These are phyloP conservation scores for Malassezia nana DNA, from an alignment of 1,284 basidiomycete genomes.

Conservation along the genomic window DNA sequence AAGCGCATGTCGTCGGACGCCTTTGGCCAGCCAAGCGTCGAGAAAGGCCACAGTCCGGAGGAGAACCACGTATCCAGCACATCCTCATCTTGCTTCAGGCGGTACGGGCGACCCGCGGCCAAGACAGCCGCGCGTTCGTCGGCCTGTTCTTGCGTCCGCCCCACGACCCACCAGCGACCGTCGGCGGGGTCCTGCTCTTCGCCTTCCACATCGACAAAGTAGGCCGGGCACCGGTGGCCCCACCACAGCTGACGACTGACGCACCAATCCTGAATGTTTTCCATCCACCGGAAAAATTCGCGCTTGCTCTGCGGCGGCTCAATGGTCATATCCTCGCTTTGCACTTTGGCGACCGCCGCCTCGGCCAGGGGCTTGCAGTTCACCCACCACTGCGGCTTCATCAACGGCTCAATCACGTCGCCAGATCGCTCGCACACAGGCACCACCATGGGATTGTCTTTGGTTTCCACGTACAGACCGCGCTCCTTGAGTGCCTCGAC, in stretches of 20 bases:
- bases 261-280: conserved; percentile 97
- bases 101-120: conserved; percentile 62
- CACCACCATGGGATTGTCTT: conserved; percentile 56
- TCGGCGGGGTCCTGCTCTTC: conserved; percentile 56
- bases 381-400: conserved; percentile 99
- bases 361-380: conserved; percentile 84
- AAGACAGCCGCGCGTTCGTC: conserved; percentile 64
- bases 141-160: conserved; percentile 69
- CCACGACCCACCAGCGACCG: conserved; percentile 65
- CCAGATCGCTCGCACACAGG: conserved; percentile 53
- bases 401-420: conserved; percentile 85
- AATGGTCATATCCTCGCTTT: conserved; percentile 55
- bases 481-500: conserved; percentile 74
- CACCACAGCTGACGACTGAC: conserved; percentile 98
- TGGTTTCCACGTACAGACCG: conserved; percentile 79
- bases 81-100: conserved; percentile 86
- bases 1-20: conserved; percentile 45
- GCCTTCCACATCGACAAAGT: conserved; percentile 80
- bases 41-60: conserved; percentile 94
- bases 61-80: conserved; percentile 99
- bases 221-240: conserved; percentile 94
- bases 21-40: conserved; percentile 93
- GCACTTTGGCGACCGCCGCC: conserved; percentile 60
- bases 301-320: conserved; percentile 74
- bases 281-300: conserved; percentile 96